Evolutionary conservation across 768 basidiomycete genomes (phyloP), one percentile per base, ranked within the genome.

Genomic region (Auriscalpium vulgare): DNA sequence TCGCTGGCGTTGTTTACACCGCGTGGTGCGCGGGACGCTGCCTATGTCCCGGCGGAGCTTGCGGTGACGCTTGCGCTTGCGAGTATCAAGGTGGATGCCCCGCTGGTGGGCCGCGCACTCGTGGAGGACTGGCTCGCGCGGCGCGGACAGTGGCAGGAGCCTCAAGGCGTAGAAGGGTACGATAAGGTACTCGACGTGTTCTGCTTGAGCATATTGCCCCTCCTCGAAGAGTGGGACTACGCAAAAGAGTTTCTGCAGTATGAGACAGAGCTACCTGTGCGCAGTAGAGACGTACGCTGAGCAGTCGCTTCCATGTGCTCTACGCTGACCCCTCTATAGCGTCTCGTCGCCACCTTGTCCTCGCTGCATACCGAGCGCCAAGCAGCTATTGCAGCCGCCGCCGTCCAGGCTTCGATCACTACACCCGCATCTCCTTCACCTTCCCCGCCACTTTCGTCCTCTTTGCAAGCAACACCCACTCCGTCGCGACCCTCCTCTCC

Each of bases 41-140:
- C 79, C 37, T 82, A 77, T 67, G 75, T 92, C 47, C 91, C 91
- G 4, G 67, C 82, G 1, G 82, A 83, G 61, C 79, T 92, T 37
- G 73, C 91, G 40, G 72, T 83, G 45, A 87, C 90, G 0, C 76
- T 91, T 21, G 77, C 84, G 6, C 80, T 87, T 53, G 81, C 86
- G 35, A 84, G 83, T 62, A 72, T 91, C 37, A 89, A 87, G 62
- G 68, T 85, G 3, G 79, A 81, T 36, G 80, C 78, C 49, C 77
- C 82, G 1, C 79, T 79, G 29, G 71, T 82, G 10, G 88, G 84
- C 0, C 73, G 85, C 19, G 72, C 74, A 19, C 81, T 91, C 50
- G 78, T 83, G 17, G 90, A 93, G 65, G 83, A 90, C 44, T 93
- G 91, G 91, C 72, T 93, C 21, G 81, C 84, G 3, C 74, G 74